Evolutionary conservation across 805 yeast species (phyloP), one percentile per base, ranked within the genome.

Genomic region (Monosporozyma solicola): DNA sequence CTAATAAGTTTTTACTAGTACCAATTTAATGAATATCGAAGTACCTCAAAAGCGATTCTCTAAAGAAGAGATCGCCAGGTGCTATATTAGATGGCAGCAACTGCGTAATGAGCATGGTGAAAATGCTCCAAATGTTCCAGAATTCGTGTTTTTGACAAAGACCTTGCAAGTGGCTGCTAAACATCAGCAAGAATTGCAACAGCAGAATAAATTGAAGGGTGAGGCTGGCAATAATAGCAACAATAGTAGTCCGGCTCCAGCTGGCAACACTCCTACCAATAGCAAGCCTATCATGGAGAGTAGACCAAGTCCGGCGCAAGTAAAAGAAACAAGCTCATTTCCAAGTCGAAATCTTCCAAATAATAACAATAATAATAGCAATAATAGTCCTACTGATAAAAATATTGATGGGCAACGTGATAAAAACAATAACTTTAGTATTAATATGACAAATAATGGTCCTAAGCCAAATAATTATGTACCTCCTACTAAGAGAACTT

Each of bases 11-110:
- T 35, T 35, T 15, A 35, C 39, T 15, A 35, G 39, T 35, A 6
- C 39, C 39, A 33, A 48, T 27, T 16, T 39, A 33, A 60, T 63
- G 65, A 57, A 61, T 51, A 53, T 64, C 45, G 66, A 62, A 43
- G 61, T 65, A 25, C 68, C 69, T 44, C 63, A 66, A 49, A 59
- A 69, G 43, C 65, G 62, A 47, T 60, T 66, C 22, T 62, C 70
- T 11, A 66, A 63, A 43, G 72, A 69, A 43, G 72, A 69, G 45
- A 62, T 69, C n/a, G 68, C 67, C 48, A 62, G 72, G 43, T 67
- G 71, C 51, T 67, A 67, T 53, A 52, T 66, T 51, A 63, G 71
- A 54, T 69, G 72, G 72, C 72, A 69, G 51, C 71, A 68, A 47
- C 51, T 69, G 46, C 62, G 70, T 10, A 66, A 64, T 37, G 68